Percentiles rank a stretch among this genome's conserved stretches.
Conservation (phyloP, 2,329 filamentous ascomycete species). For the Myriosclerotinia duriaeana region DNA sequence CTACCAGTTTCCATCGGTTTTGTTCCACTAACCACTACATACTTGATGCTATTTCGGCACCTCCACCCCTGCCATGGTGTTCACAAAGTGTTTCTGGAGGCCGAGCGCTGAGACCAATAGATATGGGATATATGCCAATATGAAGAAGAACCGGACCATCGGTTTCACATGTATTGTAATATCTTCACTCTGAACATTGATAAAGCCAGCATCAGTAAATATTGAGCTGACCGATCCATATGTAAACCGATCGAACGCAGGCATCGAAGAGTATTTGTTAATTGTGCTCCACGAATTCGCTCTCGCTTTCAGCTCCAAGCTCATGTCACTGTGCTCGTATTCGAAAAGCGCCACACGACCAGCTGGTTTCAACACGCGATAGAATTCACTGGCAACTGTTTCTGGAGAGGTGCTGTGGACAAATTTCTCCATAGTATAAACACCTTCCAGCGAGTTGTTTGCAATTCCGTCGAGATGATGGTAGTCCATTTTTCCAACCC, state of each 20-base stretch:
- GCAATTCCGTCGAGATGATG: slow-evolving; percentile 49
- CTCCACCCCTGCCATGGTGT: slow-evolving; percentile 48
- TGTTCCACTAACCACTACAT: slow-evolving; percentile 43
- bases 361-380: slow-evolving; percentile 49
- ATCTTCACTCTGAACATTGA: slow-evolving; percentile 47
- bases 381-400: slow-evolving; percentile 48
- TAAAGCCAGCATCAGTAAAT: slow-evolving; percentile 41
- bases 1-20: slow-evolving; percentile 37
- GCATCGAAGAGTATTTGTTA: slow-evolving; percentile 49
- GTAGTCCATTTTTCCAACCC: slow-evolving; percentile 49
- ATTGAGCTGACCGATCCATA: slow-evolving; percentile 45
- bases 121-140: slow-evolving; percentile 49
- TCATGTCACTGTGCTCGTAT: slow-evolving; percentile 46
- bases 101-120: slow-evolving; percentile 46
- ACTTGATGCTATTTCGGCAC: slow-evolving; percentile 23
- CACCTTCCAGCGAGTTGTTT: slow-evolving; percentile 47
- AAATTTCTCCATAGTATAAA: slow-evolving; percentile 58
- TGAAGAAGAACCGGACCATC: slow-evolving; percentile 50
- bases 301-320: slow-evolving; percentile 37
- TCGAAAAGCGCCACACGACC: slow-evolving; percentile 49
- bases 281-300: slow-evolving; percentile 42
- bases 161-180: slow-evolving; percentile 49
- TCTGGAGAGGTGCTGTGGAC: slow-evolving; percentile 52
- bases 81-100: slow-evolving; percentile 49
- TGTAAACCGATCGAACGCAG: slow-evolving; percentile 44